Conservation (phyloP, 176 grass and related monocot species). For the Avena sativa region DNA sequence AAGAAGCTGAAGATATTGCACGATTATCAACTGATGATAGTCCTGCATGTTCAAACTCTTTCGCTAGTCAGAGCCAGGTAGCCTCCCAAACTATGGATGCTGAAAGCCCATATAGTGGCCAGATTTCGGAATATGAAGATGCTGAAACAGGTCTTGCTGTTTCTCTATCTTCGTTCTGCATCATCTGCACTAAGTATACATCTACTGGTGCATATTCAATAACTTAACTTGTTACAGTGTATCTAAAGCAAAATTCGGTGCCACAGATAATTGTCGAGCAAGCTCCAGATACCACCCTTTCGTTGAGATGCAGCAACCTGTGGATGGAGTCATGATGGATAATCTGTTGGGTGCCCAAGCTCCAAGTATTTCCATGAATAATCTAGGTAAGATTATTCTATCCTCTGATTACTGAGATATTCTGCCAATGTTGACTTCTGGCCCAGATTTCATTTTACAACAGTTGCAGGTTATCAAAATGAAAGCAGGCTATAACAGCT, state of each 20-base stretch:
- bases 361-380: conserved; percentile 63
- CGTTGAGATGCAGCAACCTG: conserved; percentile 95
- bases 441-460: conserved; percentile 45
- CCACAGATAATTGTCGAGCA: conserved; percentile 94
- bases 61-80: conserved; percentile 79
- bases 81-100: conserved; percentile 82
- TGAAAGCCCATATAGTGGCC: conserved; percentile 91
- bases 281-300: conserved; percentile 97
- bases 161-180: conserved; percentile 63
- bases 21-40: conserved; percentile 69
- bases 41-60: conserved; percentile 90
- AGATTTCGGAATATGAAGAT: conserved; percentile 98
- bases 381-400: conserved; percentile 66
- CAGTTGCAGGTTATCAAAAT: conserved; percentile 66
- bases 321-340: conserved; percentile 79
- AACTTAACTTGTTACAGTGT: conserved; percentile 73
- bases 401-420: neutral
- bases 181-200: conserved; percentile 63
- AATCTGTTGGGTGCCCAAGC: conserved; percentile 49
- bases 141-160: conserved; percentile 94
- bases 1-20: conserved; percentile 78
- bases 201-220: conserved; percentile 66
- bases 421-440: conserved; percentile 7
- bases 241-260: conserved; percentile 91
- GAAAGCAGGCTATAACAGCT: conserved; percentile 53